Evolutionary conservation across 495 filamentous ascomycete genomes (phyloP).

Genomic region (Hypoxylon subgilvum): DNA sequence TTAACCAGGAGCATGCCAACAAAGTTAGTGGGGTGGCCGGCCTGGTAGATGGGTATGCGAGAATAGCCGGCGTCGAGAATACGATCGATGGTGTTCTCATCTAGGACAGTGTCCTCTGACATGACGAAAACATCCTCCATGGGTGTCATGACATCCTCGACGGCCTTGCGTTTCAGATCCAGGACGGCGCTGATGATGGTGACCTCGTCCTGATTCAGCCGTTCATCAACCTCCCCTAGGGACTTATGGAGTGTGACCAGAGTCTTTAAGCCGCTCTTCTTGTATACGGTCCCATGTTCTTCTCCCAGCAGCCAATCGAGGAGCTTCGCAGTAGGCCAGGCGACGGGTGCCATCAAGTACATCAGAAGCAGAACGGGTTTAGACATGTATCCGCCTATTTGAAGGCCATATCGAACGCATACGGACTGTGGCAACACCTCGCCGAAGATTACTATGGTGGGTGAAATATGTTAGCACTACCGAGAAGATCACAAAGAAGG

Average conservation of each 20-base stretch:
- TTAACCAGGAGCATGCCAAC: slow-evolving; percentile 98
- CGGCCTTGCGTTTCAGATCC: slow-evolving; percentile 93
- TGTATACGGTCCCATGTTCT: slow-evolving; percentile 93
- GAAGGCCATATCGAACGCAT: slow-evolving; percentile 93
- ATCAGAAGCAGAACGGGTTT: slow-evolving; percentile 87
- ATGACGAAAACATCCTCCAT: slow-evolving; percentile 97
- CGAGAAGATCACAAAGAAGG: neutral
- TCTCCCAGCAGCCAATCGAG: slow-evolving; percentile 87
- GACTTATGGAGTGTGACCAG: slow-evolving; percentile 92
- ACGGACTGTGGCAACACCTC: slow-evolving; percentile 95
- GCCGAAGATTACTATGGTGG: slow-evolving; percentile 83
- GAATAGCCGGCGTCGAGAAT: slow-evolving; percentile 95
- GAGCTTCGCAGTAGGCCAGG: slow-evolving; percentile 88
- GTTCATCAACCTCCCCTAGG: slow-evolving; percentile 81
- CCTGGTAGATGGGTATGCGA: slow-evolving; percentile 89
- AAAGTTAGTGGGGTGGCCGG: slow-evolving; percentile 83
- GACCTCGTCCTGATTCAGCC: slow-evolving; percentile 95
- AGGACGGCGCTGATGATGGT: slow-evolving; percentile 97
- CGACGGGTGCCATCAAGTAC: slow-evolving; percentile 85
- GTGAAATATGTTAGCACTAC: slow-evolving; percentile 4
- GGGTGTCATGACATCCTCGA: slow-evolving; percentile 95
- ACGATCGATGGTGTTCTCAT: slow-evolving; percentile 88
- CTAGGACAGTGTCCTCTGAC: slow-evolving; percentile 87
- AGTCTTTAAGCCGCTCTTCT: slow-evolving; percentile 82
- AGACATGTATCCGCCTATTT: slow-evolving; percentile 94